A percentile compares a stretch with the other conserved stretches of the same genome.
phyloP scores from a whole-genome alignment of 352 stramenopile genomes.

The Phytopythium aichiense region DNA sequence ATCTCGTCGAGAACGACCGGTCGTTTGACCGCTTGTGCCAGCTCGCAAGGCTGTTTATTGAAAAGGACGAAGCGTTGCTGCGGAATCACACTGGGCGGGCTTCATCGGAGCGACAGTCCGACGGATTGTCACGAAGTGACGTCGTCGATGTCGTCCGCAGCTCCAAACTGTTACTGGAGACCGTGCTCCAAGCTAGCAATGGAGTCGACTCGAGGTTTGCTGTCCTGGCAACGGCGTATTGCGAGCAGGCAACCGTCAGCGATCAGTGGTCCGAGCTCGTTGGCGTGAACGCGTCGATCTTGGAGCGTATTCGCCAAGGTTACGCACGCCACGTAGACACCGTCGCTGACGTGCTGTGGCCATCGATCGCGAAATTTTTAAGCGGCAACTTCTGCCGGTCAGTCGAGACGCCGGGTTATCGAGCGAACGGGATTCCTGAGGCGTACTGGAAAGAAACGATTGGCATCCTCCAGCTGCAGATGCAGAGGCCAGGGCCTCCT shows the following conservation, averaged over 20 bases:
- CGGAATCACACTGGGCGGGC: background rate
- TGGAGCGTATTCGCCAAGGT: slow-evolving; percentile 22
- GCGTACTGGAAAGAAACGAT: slow-evolving; percentile 21
- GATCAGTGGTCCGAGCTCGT: slow-evolving; percentile 13
- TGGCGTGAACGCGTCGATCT: slow-evolving; percentile 13
- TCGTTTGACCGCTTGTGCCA: slow-evolving; percentile 32
- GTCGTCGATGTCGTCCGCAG: slow-evolving; percentile 19
- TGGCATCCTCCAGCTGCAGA: slow-evolving; percentile 24
- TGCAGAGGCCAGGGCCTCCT: slow-evolving; percentile 14
- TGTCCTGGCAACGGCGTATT: slow-evolving; percentile 27
- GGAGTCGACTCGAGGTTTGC: slow-evolving; percentile 30
- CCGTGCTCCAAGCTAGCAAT: slow-evolving; percentile 24
- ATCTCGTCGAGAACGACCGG: slow-evolving; percentile 25
- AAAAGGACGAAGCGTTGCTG: slow-evolving; percentile 27
- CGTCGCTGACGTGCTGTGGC: slow-evolving; percentile 34
- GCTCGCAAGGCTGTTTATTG: slow-evolving; percentile 32
- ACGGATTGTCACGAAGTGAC: background rate
- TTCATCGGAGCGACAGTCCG: background rate
- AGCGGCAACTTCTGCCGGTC: background rate
- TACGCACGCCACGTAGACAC: slow-evolving; percentile 18
- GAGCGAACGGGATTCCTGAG: slow-evolving; percentile 5
- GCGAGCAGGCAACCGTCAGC: slow-evolving; percentile 19
- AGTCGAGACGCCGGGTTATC: background rate
- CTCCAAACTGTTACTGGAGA: slow-evolving; percentile 31
- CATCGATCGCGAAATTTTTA: slow-evolving; percentile 22